Evolutionary conservation across 2,329 filamentous ascomycete species (phyloP).

Genomic region (Fusarium sp.): DNA sequence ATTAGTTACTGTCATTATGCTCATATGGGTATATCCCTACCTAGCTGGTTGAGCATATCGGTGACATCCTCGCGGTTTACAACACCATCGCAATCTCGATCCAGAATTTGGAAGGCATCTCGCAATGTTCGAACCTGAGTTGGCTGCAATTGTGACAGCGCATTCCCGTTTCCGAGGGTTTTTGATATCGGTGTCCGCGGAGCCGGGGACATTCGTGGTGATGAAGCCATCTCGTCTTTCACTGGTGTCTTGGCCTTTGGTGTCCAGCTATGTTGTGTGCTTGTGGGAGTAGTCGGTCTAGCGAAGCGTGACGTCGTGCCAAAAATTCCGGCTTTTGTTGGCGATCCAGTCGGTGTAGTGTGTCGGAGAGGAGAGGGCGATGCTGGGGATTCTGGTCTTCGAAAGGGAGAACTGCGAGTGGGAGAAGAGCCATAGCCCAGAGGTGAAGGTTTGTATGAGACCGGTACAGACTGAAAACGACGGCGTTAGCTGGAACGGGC

Average conservation of each 20-base stretch:
- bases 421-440: conserved; percentile 78
- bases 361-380: conserved; percentile 77
- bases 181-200: conserved; percentile 53
- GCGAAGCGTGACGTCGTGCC: conserved; percentile 53
- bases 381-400: conserved; percentile 72
- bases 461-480: conserved; percentile 65
- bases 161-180: conserved; percentile 63
- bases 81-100: conserved; percentile 87
- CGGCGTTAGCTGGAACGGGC: conserved; percentile 49
- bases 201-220: conserved; percentile 53
- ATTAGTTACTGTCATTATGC: conserved; percentile 16
- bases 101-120: conserved; percentile 94
- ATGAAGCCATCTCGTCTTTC: conserved; percentile 41
- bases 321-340: conserved; percentile 62
- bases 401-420: conserved; percentile 74
- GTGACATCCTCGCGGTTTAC: conserved; percentile 87
- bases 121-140: conserved; percentile 89
- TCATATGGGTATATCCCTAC: conserved; percentile 58
- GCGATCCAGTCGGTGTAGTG: conserved; percentile 75
- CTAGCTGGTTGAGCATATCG: conserved; percentile 89
- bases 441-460: conserved; percentile 79
- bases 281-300: conserved; percentile 60
- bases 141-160: conserved; percentile 81
- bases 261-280: conserved; percentile 55
- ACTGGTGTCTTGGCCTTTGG: conserved; percentile 53